Conservation (phyloP, 805 yeast species). For the Yamadazyma phyllophila region DNA sequence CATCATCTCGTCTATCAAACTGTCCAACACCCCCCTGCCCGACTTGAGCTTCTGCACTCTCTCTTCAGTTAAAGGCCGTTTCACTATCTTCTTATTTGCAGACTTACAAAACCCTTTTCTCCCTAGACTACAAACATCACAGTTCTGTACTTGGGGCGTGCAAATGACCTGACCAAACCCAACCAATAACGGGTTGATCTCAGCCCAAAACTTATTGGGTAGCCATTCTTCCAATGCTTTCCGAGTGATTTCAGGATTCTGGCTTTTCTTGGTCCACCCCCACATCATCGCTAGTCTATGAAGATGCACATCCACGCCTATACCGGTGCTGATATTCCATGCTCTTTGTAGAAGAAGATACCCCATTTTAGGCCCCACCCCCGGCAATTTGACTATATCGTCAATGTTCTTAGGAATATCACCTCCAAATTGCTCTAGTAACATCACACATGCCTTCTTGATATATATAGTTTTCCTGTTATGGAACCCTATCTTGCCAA, state of each 20-base stretch:
- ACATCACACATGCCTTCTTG: conserved; percentile 54
- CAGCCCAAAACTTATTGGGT: conserved; percentile 73
- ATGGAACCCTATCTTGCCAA: conserved; percentile 86
- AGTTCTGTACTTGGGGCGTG: conserved; percentile 63
- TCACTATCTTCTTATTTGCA: conserved; percentile 46
- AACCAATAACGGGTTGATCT: conserved; percentile 80
- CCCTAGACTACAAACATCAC: conserved; percentile 67
- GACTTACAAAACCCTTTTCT: conserved; percentile 55
- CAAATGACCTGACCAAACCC: conserved; percentile 94
- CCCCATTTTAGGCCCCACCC: conserved; percentile 97
- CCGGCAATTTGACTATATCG: conserved; percentile 71
- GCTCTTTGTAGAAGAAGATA: conserved; percentile 76
- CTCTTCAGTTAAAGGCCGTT: conserved; percentile 22
- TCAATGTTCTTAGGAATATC: conserved; percentile 74
- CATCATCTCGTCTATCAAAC: conserved; percentile 1
- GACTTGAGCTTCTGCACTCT: conserved; percentile 27
- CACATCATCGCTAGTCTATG: conserved; percentile 78
- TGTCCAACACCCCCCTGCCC: conserved; percentile 31
- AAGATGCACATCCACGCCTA: conserved; percentile 94
- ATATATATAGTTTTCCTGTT: conserved; percentile 72
- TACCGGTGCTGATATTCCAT: conserved; percentile 74
- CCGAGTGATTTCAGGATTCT: conserved; percentile 77
- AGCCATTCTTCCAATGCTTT: conserved; percentile 69
- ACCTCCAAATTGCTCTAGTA: conserved; percentile 49
- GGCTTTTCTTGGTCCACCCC: conserved; percentile 62